A percentile compares a stretch with the other conserved stretches of the same genome.
phyloP scores from a whole-genome alignment of 1,284 basidiomycete species.

The Filobasidium uniguttulatum region DNA sequence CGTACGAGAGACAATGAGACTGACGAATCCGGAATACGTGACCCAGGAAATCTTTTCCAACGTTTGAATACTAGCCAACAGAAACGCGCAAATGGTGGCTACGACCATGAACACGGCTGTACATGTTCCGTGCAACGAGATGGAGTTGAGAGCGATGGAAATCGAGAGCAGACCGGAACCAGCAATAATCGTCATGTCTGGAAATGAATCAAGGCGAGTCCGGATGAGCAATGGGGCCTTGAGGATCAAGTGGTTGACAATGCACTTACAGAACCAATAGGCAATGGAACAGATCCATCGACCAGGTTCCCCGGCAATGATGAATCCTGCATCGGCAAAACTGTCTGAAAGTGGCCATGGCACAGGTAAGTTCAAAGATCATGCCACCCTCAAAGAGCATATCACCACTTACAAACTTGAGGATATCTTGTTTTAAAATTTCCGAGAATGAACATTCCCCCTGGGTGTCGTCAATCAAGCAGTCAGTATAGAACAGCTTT shows the following conservation, averaged over 20 bases:
- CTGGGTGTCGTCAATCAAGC: background rate
- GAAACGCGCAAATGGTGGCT: constrained; percentile 20
- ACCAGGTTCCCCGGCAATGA: constrained; percentile 44
- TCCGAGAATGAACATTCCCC: constrained; percentile 39
- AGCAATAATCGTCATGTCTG: constrained; percentile 5
- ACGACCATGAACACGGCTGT: constrained; percentile 22
- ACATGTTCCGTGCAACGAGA: constrained; percentile 15
- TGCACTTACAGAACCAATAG: constrained; percentile 4
- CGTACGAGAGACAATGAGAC: constrained; percentile 30
- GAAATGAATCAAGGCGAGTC: constrained; percentile 1
- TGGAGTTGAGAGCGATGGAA: constrained; percentile 17
- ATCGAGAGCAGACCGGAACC: constrained; percentile 13
- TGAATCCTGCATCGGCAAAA: constrained; percentile 47
- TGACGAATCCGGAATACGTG: constrained; percentile 22
- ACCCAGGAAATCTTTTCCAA: constrained; percentile 26
- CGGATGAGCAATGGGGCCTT: constrained; percentile 2
- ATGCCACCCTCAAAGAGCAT: too few relatives aligned
- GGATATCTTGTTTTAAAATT: constrained; percentile 49
- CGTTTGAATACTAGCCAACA: constrained; percentile 28
- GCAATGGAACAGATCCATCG: constrained; percentile 38
- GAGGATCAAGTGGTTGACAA: constrained; percentile 11
- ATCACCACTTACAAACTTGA: constrained; percentile 32
- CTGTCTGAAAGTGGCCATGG: too few relatives aligned
- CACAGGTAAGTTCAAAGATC: too few relatives aligned
- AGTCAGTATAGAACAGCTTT: too few relatives aligned